A percentile compares a stretch with the other conserved stretches of the same genome.
These are phyloP conservation scores for Wickerhamiella lipophila DNA, from an alignment of 805 yeast species.

Conservation along the genomic window DNA sequence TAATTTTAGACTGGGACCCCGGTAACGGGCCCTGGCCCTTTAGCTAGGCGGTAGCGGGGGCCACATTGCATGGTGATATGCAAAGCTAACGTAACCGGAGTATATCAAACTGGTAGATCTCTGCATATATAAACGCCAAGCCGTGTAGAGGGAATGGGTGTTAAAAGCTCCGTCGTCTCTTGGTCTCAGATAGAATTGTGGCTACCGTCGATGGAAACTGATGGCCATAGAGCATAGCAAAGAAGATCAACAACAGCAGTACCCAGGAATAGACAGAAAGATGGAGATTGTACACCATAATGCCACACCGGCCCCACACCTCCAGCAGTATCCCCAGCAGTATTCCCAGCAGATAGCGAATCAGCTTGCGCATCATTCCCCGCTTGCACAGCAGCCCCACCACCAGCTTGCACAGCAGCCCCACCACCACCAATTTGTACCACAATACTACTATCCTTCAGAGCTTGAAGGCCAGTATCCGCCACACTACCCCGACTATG, in stretches of 20 bases:
- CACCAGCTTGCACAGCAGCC: not conserved
- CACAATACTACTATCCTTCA: constrained; percentile 3
- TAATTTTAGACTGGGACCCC: not conserved
- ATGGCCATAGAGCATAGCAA: constrained; percentile 6
- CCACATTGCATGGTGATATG: constrained; percentile 5
- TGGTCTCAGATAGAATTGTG: not conserved
- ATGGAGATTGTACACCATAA: not conserved
- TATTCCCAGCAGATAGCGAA: too few species aligned
- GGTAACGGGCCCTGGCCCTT: constrained; percentile 2
- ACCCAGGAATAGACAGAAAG: not conserved
- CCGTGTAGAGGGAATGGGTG: not conserved
- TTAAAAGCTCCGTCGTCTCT: constrained; percentile 1
- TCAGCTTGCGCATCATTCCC: too few species aligned
- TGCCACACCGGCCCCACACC: not conserved
- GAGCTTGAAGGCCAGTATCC: constrained; percentile 2
- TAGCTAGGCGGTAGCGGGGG: constrained; percentile 4
- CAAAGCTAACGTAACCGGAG: constrained; percentile 8
- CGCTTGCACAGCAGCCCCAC: too few species aligned
- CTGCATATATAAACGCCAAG: constrained; percentile 6
- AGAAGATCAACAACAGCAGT: not conserved
- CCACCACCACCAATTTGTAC: not conserved
- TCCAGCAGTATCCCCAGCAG: too few species aligned
- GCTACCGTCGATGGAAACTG: constrained; percentile 3
- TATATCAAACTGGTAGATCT: constrained; percentile 3
- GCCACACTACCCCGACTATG: not conserved